Conservation (phyloP, 495 filamentous ascomycete species). For the Copromyces sp. region DNA sequence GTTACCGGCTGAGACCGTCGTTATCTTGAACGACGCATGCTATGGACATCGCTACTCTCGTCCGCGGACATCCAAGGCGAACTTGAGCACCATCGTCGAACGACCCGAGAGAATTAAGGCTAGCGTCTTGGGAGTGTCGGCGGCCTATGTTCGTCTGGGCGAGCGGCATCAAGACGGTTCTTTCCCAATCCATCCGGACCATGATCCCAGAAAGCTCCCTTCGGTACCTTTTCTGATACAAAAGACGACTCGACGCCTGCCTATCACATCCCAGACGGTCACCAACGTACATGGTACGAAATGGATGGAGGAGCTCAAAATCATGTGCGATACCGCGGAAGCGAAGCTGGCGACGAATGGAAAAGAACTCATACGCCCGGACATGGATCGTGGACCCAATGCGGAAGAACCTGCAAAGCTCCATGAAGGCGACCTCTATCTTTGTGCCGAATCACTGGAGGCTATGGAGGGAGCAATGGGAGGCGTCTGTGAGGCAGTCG, state of each 20-base stretch:
- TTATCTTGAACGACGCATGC: conserved; percentile 83
- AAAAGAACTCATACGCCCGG: conserved; percentile 64
- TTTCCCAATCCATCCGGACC: conserved; percentile 47
- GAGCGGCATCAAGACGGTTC: conserved; percentile 64
- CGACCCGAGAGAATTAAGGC: conserved; percentile 87
- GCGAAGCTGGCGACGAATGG: conserved; percentile 56
- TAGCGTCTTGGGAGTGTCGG: conserved; percentile 64
- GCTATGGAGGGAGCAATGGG: conserved; percentile 85
- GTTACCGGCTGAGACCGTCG: conserved; percentile 52
- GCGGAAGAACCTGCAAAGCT: conserved; percentile 42
- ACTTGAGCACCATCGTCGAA: conserved; percentile 72
- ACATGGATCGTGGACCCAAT: conserved; percentile 35
- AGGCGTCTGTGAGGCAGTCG: conserved; percentile 83
- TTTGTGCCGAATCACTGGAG: conserved; percentile 71
- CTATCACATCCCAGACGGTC: conserved; percentile 58
- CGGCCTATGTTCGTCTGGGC: conserved; percentile 83
- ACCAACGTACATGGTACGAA: conserved; percentile 73
- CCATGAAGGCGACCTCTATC: conserved; percentile 80
- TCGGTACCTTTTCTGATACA: conserved; percentile 71
- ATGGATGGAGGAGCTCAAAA: conserved; percentile 86
- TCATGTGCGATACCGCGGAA: conserved; percentile 72
- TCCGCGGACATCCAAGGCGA: conserved; percentile 56
- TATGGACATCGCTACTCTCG: conserved; percentile 86
- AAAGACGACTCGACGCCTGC: conserved; percentile 55
- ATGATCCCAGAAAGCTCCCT: conserved; percentile 41